Percentiles rank a stretch among this genome's conserved stretches.
phyloP scores from a whole-genome alignment of 2,329 filamentous ascomycete species.

The Aspergillus chevalieri region DNA sequence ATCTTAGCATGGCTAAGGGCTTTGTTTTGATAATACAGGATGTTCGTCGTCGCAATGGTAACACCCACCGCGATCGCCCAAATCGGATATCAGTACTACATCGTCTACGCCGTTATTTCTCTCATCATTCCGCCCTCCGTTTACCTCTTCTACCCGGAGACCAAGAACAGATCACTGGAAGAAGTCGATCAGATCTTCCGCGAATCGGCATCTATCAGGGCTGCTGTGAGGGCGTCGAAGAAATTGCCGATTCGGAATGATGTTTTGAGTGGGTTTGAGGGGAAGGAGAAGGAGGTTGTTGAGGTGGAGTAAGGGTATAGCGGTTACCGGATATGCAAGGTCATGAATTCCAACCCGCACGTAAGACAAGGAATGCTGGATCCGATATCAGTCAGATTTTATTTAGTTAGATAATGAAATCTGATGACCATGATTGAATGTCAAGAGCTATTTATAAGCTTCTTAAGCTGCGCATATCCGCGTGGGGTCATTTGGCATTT shows the following conservation, averaged over 20 bases:
- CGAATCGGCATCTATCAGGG: not conserved
- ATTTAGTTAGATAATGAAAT: too few relatives aligned
- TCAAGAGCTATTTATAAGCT: too few relatives aligned
- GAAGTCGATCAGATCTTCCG: not conserved
- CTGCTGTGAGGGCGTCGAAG: not conserved
- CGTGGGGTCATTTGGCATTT: too few relatives aligned
- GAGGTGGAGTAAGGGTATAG: too few relatives aligned
- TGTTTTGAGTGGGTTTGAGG: too few relatives aligned
- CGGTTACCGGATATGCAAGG: too few relatives aligned
- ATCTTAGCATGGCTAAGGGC: not conserved
- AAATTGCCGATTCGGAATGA: not conserved
- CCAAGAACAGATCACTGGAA: not conserved
- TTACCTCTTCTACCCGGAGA: not conserved
- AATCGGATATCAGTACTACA: slow-evolving; percentile 2
- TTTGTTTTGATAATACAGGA: not conserved
- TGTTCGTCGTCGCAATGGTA: slow-evolving; percentile 1
- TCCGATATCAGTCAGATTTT: too few relatives aligned
- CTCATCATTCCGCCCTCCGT: not conserved
- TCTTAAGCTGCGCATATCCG: too few relatives aligned
- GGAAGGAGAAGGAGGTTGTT: too few relatives aligned
- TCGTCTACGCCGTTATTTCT: not conserved
- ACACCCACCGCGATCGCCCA: not conserved
- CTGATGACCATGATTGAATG: too few relatives aligned
- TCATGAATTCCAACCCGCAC: too few relatives aligned
- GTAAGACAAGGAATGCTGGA: too few relatives aligned